Base-by-base conservation (phyloP, 2,329 filamentous ascomycete species). In the Sporothrix brunneoviolacea region DNA sequence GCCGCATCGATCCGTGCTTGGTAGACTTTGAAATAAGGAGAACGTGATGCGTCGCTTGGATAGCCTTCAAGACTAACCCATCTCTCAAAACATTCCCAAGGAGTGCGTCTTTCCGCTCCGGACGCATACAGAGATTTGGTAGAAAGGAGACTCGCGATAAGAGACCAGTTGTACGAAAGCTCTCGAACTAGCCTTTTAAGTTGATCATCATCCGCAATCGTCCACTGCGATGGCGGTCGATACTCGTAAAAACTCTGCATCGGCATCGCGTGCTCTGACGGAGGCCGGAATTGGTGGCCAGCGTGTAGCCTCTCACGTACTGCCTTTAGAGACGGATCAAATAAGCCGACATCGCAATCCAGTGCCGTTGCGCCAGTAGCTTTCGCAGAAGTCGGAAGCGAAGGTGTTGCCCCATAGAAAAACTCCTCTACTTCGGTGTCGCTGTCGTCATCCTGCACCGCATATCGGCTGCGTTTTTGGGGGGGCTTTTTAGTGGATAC, bases 1-100 rank as follows among this genome's bases (percentile, higher is more conserved):
- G 79, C 81, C 8, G 72, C 67, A 50, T 83, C 79, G 24, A 84
- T 82, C 24, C 82, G 70, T 9, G 68, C 70, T 56, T 79, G 81
- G 62, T 83, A 84, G 1, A 78, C 69, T 61, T 90, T 88, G 75
- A 97, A 98, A 65, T 97, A 98, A 39, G 91, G 86, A 0, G 89
- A 95, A 70, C 95, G 95, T 16, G 86, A 84, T 85, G 97, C 94
- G 57, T 98, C 93, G 10, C 85, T 81, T 4, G 93, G 91, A 33
- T 96, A 73, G 1, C 91, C 90, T 68, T 97, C 93, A 12, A 97
- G 72, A 58, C 87, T 84, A 49, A 96, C 86, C 91, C 91, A 98
- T 38, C 93, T 81, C 68, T 98, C 93, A 60, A 98, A 98, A 64
- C 93, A 98, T 69, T 98, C 93, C 93, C 93, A 98, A 0, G 91